A percentile compares a stretch with the other conserved stretches of the same genome.
Conservation (phyloP, 2,329 filamentous ascomycete species). For the Elsinoe fawcettii region DNA sequence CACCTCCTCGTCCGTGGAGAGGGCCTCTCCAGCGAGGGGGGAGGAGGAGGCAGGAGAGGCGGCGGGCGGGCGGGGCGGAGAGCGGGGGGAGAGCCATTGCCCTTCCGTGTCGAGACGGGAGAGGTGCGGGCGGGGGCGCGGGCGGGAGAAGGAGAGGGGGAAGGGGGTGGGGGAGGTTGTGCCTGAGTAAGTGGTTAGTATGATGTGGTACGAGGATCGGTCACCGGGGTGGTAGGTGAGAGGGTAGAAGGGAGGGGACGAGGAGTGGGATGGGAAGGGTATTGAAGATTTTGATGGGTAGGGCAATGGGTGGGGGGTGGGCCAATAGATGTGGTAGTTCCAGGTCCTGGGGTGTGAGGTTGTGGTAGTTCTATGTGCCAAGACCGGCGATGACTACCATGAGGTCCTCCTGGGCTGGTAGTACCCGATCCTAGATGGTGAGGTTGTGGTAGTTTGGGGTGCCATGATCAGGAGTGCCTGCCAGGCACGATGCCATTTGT, state of each 20-base stretch:
- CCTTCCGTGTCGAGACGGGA: not conserved
- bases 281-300: too few relatives aligned
- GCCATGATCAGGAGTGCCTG: too few relatives aligned
- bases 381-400: too few relatives aligned
- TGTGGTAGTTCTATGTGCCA: too few relatives aligned
- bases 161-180: slow-evolving; percentile 21
- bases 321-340: too few relatives aligned
- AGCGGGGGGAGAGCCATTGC: not conserved
- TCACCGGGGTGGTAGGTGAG: not conserved
- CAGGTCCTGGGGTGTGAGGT: too few relatives aligned
- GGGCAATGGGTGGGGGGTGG: too few relatives aligned
- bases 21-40: not conserved
- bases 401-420: too few relatives aligned
- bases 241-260: not conserved
- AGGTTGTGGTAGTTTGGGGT: too few relatives aligned
- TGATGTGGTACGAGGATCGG: not conserved
- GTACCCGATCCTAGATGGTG: too few relatives aligned
- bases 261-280: not conserved
- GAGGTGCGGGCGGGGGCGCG: not conserved
- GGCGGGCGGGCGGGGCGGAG: not conserved
- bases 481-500: too few relatives aligned
- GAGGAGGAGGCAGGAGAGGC: not conserved
- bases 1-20: not conserved
- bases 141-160: slow-evolving; percentile 25
- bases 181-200: slow-evolving; percentile 1